Evolutionary conservation across 2,329 filamentous ascomycete species (phyloP), one percentile per base, ranked within the genome.

Genomic region (Penicillium sp.): DNA sequence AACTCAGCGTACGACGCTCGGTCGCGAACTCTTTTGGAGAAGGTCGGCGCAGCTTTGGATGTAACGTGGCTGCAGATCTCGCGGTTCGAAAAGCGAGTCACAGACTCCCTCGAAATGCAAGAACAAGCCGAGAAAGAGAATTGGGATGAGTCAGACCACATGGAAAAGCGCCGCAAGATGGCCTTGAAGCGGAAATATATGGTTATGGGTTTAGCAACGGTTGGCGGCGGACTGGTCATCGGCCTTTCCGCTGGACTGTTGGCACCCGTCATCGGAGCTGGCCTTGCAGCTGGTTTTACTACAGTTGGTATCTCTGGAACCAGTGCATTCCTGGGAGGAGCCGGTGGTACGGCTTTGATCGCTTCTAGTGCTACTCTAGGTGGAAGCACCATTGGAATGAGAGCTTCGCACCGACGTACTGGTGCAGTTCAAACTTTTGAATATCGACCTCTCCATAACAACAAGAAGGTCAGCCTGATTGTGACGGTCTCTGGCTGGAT

Each of bases 401-500:
- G 86, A 70, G 93, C 94, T 26, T 92, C 92, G n/a, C 82, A 90
- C 67, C 84, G 92, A 66, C 84, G 94, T 64, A 97, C 90, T 1
- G 93, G 94, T 14, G 87, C 92, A 1, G 95, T 99, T 56, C 92
- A 88, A 75, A 99, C 94, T 0, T 99, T 97, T 69, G 94, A 99
- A 74, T 99, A 97, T 72, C 85, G 93, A 43, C 94, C 94, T 7
- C 78, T 99, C 44, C 92, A 97, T 79, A 99, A 99, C 78, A 97
- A 97, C 76, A 99, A 99, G 76, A 84, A 92, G 56, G 90, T 97
- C 38, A 97, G 99, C 66, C 82, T 99, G 31, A 94, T 99, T 61
- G 86, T 99, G 38, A 97, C 94, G 0, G 85, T 99, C 31, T 92
- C 93, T 0, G 94, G 94, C 4, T 99, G 94, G 94, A 95, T 99